Base-by-base conservation (phyloP, 371 early-diverging fungal genomes). In the Zychaea mexicana region DNA sequence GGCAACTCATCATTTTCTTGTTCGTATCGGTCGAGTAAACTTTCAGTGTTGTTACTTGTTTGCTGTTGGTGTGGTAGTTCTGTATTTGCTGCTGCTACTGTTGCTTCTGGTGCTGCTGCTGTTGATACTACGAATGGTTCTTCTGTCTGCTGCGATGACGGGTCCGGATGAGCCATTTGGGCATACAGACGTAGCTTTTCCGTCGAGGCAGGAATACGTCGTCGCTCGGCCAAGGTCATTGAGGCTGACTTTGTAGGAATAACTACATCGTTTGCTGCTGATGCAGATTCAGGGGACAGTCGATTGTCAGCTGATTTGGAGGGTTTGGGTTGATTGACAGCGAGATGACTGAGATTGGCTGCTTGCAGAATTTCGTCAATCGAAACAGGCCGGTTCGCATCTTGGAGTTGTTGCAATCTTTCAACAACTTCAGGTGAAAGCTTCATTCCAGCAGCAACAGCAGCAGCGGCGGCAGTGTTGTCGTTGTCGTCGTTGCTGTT, bases 1-100 rank as follows among this genome's bases (percentile, higher is more conserved):
- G 80, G 77, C 33, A 77, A 58, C 45, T 71, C 71, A 32, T 77
- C 75, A 64, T 79, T 77, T 45, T 77, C 75, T 45, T 70, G 65
- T 61, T 77, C 70, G 15, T 76, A 55, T 45, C 72, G 58, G 47
- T 71, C 66, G 10, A 75, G 57, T 13, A 49, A 4, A 42, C 15
- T 42, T 17, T 42, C 5, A 27, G 19, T 52, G 26, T 26, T 52
- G 26, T 27, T 52, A 27, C 26, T 49, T 15, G 13, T 28, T 7
- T 30, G 13, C 26, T 53, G 8, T 15, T 30, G 30, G 6, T 53
- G 53, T 15, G 19, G 32, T 56, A n/a, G 22, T 3, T 56, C 22
- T 15, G n/a, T 4, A 31, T n/a, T 15, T 30, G 54, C 15, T 12
- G 32, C n/a, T 32, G n/a, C 3, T 30, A 17, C 15, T 54, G 2